Conservation (phyloP, 1,284 basidiomycete genomes). For the Cryptococcus wingfieldii region DNA sequence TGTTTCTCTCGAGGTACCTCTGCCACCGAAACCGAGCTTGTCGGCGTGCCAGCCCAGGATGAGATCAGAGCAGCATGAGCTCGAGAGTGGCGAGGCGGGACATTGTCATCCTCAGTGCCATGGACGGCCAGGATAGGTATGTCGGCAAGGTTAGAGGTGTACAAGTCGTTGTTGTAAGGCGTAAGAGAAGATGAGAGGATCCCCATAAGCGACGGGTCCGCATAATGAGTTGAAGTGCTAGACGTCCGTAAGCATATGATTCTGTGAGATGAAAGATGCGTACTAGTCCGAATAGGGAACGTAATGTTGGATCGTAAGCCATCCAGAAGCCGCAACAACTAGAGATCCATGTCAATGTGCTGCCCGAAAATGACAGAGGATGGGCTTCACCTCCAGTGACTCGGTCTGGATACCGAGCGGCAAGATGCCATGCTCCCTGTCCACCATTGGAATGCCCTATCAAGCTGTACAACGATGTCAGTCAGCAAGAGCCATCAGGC, state of each 20-base stretch:
- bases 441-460: constrained; percentile 91
- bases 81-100: constrained; percentile 41
- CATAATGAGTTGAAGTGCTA: constrained; percentile 56
- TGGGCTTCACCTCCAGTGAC: constrained; percentile 53
- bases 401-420: constrained; percentile 69
- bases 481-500: not conserved
- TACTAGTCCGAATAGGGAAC: constrained; percentile 64
- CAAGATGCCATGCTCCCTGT: constrained; percentile 78
- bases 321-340: constrained; percentile 70
- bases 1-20: constrained; percentile 45
- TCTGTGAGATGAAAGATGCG: constrained; percentile 3
- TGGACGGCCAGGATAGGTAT: constrained; percentile 69
- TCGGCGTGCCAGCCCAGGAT: constrained; percentile 22
- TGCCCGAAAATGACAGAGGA: not conserved
- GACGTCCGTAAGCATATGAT: not conserved
- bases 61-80: constrained; percentile 27
- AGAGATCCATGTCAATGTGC: constrained; percentile 5
- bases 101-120: constrained; percentile 56
- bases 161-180: constrained; percentile 80
- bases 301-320: constrained; percentile 79
- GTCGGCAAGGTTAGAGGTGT: constrained; percentile 66
- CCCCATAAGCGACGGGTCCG: constrained; percentile 67
- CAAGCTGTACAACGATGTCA: constrained; percentile 34
- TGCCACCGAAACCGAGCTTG: constrained; percentile 16
- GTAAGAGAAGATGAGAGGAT: constrained; percentile 68